These are phyloP conservation scores for Bathelium albidoporum DNA, from an alignment of 495 filamentous ascomycete species.

Conservation along the genomic window DNA sequence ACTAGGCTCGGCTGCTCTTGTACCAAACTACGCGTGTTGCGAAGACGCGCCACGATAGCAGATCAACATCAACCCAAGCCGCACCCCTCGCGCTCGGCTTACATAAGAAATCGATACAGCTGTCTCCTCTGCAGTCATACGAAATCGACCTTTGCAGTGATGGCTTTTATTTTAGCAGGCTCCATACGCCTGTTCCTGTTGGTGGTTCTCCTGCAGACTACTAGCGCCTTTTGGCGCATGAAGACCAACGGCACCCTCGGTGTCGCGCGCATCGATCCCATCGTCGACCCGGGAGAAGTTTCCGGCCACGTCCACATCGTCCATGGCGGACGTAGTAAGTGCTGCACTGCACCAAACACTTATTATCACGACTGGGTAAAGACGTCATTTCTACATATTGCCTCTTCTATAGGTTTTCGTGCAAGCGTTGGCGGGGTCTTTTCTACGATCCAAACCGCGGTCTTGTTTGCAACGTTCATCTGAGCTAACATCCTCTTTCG, in stretches of 20 bases:
- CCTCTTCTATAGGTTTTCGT: background rate
- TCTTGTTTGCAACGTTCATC: background rate
- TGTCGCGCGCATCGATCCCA: constrained; percentile 58
- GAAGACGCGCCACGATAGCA: no score
- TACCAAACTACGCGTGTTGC: no score
- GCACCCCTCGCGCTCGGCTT: no score
- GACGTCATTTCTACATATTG: no score
- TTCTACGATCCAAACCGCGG: background rate
- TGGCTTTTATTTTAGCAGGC: no score
- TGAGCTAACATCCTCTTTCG: background rate
- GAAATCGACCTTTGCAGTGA: no score
- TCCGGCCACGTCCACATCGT: constrained; percentile 66
- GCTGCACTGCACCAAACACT: background rate
- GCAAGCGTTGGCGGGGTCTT: background rate
- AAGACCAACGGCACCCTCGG: constrained; percentile 35
- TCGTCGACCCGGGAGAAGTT: constrained; percentile 47
- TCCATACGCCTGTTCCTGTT: no score
- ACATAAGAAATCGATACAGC: no score
- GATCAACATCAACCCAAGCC: no score
- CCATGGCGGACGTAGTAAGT: constrained; percentile 45
- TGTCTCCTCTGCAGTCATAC: no score
- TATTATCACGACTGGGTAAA: no score
- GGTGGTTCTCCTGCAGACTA: constrained; percentile 22
- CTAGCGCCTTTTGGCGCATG: constrained; percentile 28
- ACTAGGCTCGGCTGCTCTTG: no score